phyloP scores from a whole-genome alignment of 2,329 filamentous ascomycete species.

The Lecanicillium sp. region DNA sequence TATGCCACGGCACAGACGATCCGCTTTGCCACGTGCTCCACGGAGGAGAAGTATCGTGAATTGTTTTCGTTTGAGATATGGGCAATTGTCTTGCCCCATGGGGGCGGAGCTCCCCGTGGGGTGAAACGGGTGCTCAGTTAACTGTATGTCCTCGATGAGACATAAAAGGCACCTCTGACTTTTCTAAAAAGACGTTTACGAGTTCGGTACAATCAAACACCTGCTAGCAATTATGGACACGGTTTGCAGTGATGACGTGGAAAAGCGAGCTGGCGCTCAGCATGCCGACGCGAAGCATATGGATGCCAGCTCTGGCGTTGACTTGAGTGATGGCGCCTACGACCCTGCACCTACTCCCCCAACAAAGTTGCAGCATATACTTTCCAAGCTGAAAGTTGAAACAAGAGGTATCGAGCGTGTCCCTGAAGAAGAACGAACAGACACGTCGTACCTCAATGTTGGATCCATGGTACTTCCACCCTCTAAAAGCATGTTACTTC shows the following conservation, averaged over 20 bases:
- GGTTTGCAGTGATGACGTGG: neutral
- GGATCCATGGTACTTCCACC: conserved; percentile 56
- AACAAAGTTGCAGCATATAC: conserved; percentile 46
- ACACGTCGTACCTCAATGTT: conserved; percentile 57
- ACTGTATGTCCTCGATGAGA: no score
- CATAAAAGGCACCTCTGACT: no score
- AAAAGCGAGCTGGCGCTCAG: conserved; percentile 1
- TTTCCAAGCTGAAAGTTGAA: conserved; percentile 59
- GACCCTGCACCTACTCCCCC: neutral
- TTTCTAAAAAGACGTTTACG: no score
- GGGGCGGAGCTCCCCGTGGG: conserved; percentile 6
- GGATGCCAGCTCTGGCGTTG: neutral
- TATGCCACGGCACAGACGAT: no score
- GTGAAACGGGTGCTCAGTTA: no score
- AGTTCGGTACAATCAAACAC: no score
- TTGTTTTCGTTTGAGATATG: no score
- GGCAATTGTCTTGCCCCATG: neutral
- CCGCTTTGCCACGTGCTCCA: no score
- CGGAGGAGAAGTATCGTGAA: no score
- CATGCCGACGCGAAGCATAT: conserved; percentile 1
- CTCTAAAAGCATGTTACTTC: neutral
- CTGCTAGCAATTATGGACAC: no score
- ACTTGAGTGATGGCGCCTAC: neutral
- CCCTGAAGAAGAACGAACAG: conserved; percentile 58
- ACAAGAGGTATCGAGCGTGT: conserved; percentile 70